Conservation (phyloP, 805 yeast genomes). For the Teunomyces cretensis region DNA sequence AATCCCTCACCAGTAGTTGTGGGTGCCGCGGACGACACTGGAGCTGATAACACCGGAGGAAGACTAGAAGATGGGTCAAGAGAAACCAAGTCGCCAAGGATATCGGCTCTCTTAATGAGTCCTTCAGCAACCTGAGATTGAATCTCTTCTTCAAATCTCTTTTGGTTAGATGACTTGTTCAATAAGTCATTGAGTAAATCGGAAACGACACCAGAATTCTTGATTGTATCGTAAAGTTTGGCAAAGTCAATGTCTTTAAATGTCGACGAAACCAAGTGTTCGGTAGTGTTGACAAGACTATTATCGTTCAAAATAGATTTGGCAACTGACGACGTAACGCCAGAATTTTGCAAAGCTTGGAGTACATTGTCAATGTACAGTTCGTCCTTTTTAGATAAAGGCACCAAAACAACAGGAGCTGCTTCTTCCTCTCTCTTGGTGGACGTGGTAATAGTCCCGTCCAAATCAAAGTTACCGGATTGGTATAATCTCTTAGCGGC, state of each 20-base stretch:
- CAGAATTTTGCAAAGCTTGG: slow-evolving; percentile 21
- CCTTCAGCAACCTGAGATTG: not conserved
- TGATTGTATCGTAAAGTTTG: slow-evolving; percentile 21
- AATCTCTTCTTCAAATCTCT: not conserved
- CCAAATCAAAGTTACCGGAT: not conserved
- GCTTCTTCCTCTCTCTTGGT: slow-evolving; percentile 13
- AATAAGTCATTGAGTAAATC: slow-evolving; percentile 11
- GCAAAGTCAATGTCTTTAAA: slow-evolving; percentile 21
- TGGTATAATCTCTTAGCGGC: slow-evolving; percentile 17
- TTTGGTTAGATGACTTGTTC: not conserved
- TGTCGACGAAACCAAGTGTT: slow-evolving; percentile 19
- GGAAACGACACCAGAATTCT: slow-evolving; percentile 25
- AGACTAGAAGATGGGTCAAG: not conserved
- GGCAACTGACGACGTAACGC: slow-evolving; percentile 21
- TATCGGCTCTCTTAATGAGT: slow-evolving; percentile 5
- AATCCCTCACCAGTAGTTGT: slow-evolving; percentile 1
- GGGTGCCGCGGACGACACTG: not conserved
- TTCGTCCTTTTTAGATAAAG: slow-evolving; percentile 13
- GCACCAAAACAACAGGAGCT: not conserved
- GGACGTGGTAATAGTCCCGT: not conserved
- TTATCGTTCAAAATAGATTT: slow-evolving; percentile 23
- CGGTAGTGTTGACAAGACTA: slow-evolving; percentile 18
- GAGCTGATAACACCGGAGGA: not conserved
- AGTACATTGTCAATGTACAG: slow-evolving; percentile 18
- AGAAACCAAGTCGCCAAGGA: not conserved